Percentiles rank a stretch among this genome's conserved stretches.
Conservation (phyloP, 2,329 filamentous ascomycete species). For the Elsinoe necatrix region DNA sequence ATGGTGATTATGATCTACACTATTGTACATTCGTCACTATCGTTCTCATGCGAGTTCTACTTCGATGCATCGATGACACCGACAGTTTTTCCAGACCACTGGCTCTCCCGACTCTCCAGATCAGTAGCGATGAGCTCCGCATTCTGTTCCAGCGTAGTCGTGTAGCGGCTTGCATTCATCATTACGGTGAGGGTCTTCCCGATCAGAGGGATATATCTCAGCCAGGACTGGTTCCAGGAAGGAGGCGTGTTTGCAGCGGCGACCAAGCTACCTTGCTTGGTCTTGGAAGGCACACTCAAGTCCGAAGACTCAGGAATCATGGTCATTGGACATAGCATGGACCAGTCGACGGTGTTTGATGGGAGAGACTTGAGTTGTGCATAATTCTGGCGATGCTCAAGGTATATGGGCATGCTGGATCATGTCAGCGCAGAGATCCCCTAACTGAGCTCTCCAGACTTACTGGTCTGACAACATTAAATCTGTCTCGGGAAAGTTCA, state of each 20-base stretch:
- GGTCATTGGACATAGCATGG: constrained; percentile 31
- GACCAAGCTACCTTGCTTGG: constrained; percentile 23
- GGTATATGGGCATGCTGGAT: constrained; percentile 30
- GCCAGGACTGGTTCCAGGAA: constrained; percentile 30
- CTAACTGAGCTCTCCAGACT: constrained; percentile 16
- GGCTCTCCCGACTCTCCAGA: constrained; percentile 26
- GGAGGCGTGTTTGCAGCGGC: constrained; percentile 28
- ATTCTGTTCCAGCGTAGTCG: constrained; percentile 34
- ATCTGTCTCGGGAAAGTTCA: constrained; percentile 32
- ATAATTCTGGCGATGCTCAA: constrained; percentile 31
- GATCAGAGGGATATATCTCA: constrained; percentile 28
- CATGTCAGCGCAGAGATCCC: constrained; percentile 16
- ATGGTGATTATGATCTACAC: neutral
- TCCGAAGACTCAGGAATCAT: constrained; percentile 31
- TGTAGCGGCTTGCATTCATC: constrained; percentile 29
- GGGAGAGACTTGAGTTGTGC: constrained; percentile 26
- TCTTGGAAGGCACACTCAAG: constrained; percentile 26
- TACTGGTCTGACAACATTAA: constrained; percentile 30
- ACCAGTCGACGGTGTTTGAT: constrained; percentile 31
- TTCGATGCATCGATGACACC: constrained; percentile 28
- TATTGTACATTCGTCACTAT: neutral
- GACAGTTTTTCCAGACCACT: constrained; percentile 31
- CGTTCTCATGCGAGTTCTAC: neutral
- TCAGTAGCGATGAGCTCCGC: constrained; percentile 38
- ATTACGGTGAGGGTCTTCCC: constrained; percentile 26